phyloP scores from a whole-genome alignment of 164 flowering plant species.

The Sedum album region DNA sequence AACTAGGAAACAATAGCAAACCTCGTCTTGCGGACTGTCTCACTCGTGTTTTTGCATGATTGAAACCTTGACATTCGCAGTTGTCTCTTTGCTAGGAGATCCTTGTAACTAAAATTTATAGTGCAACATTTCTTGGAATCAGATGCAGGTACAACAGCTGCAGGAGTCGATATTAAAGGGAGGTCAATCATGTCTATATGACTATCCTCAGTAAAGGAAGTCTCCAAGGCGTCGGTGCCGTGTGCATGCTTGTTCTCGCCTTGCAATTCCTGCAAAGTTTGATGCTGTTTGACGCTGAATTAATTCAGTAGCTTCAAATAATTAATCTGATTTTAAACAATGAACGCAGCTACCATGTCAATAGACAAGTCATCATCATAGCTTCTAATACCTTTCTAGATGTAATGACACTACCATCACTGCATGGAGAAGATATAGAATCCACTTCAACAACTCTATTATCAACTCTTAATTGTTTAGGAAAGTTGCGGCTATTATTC shows the following conservation, averaged over 20 bases:
- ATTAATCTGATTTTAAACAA: background rate
- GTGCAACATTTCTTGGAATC: slow-evolving; percentile 32
- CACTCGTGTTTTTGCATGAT: slow-evolving; percentile 14
- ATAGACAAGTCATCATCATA: background rate
- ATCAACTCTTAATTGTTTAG: slow-evolving; percentile 17
- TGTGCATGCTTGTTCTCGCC: background rate
- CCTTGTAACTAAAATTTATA: slow-evolving; percentile 59
- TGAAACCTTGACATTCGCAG: slow-evolving; percentile 41
- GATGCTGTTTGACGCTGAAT: background rate
- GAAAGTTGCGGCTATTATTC: slow-evolving; percentile 19
- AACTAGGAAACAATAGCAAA: slow-evolving; percentile 11
- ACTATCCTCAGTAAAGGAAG: background rate
- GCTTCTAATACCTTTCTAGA: slow-evolving; percentile 27
- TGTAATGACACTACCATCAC: slow-evolving; percentile 14
- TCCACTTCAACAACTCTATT: slow-evolving; percentile 16
- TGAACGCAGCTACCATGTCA: background rate
- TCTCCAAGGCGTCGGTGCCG: background rate
- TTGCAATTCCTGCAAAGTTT: background rate
- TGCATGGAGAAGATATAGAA: slow-evolving; percentile 16
- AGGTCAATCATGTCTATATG: slow-evolving; percentile 20
- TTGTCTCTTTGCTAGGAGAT: slow-evolving; percentile 44
- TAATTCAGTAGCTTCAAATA: background rate
- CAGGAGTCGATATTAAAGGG: slow-evolving; percentile 17
- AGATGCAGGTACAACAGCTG: slow-evolving; percentile 25
- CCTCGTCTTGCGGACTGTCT: slow-evolving; percentile 28